Evolutionary conservation across 108 stramenopile species (phyloP).

Genomic region (Skeletonema tropicum): DNA sequence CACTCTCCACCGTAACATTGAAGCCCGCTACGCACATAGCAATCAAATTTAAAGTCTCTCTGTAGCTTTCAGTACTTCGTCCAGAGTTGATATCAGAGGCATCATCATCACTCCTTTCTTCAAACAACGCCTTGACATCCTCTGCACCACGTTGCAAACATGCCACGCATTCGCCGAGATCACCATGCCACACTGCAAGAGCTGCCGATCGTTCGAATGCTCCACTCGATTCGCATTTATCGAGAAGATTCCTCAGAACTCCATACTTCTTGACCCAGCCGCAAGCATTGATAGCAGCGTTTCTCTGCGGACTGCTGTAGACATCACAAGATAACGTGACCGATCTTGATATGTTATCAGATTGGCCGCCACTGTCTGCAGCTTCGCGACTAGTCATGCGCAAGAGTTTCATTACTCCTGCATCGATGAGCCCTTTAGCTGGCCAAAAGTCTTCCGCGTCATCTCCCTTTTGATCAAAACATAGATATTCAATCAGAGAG

Average conservation of each 20-base stretch:
- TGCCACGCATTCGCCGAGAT: slow-evolving; percentile 72
- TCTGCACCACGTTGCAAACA: slow-evolving; percentile 71
- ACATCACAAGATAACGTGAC: slow-evolving; percentile 62
- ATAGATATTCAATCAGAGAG: slow-evolving; percentile 67
- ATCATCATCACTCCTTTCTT: slow-evolving; percentile 4
- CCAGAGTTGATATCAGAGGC: neutral
- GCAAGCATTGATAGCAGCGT: slow-evolving; percentile 60
- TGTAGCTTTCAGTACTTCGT: slow-evolving; percentile 36
- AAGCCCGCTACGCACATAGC: slow-evolving; percentile 85
- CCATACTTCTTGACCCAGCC: slow-evolving; percentile 70
- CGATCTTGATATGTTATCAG: slow-evolving; percentile 52
- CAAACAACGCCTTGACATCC: slow-evolving; percentile 25
- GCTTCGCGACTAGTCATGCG: slow-evolving; percentile 50
- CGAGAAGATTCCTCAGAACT: slow-evolving; percentile 52
- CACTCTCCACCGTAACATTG: slow-evolving; percentile 30
- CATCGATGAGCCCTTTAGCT: slow-evolving; percentile 63
- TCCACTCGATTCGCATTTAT: slow-evolving; percentile 64
- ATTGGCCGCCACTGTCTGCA: slow-evolving; percentile 25
- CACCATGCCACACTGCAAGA: slow-evolving; percentile 78
- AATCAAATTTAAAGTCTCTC: slow-evolving; percentile 71
- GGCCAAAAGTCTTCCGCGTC: slow-evolving; percentile 35
- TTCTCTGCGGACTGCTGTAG: slow-evolving; percentile 64
- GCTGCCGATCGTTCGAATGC: slow-evolving; percentile 80
- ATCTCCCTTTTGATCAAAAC: slow-evolving; percentile 41
- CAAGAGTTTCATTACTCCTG: slow-evolving; percentile 67